A percentile compares a stretch with the other conserved stretches of the same genome.
Evolutionary conservation across 768 basidiomycete species (phyloP).

Genomic region (Amanita rimosa): DNA sequence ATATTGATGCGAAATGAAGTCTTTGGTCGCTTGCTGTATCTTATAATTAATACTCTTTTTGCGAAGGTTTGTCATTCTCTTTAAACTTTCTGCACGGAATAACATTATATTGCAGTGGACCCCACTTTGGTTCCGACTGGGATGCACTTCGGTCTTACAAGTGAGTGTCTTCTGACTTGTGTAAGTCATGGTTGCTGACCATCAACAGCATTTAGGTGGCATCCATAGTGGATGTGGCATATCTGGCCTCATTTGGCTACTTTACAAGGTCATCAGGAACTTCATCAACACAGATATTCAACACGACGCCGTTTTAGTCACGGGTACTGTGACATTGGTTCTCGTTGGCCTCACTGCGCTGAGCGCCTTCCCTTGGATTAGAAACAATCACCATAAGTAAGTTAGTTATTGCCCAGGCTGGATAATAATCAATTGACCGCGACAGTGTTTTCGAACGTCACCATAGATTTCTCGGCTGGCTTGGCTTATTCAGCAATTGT

Average conservation of each 20-base stretch:
- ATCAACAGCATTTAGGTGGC: conserved; percentile 57
- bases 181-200: conserved; percentile 6
- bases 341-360: conserved; percentile 46
- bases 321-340: conserved; percentile 50
- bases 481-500: conserved; percentile 41
- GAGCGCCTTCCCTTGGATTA: conserved; percentile 69
- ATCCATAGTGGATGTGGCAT: conserved; percentile 70
- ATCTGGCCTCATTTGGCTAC: conserved; percentile 60
- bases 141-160: conserved; percentile 64
- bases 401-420: conserved; percentile 10
- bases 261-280: conserved; percentile 49
- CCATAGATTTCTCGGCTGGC: conserved; percentile 74
- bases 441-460: conserved; percentile 67
- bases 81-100: neutral
- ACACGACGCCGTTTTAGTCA: conserved; percentile 44
- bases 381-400: conserved; percentile 75
- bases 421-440: neutral
- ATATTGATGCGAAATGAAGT: conserved; percentile 72
- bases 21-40: conserved; percentile 60
- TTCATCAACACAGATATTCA: conserved; percentile 37
- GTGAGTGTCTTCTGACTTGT: conserved; percentile 16
- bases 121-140: conserved; percentile 60
- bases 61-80: conserved; percentile 40
- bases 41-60: conserved; percentile 55
- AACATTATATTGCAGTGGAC: conserved; percentile 41